phyloP scores from a whole-genome alignment of 345 rosid genomes.

The Salix arbutifolia region DNA sequence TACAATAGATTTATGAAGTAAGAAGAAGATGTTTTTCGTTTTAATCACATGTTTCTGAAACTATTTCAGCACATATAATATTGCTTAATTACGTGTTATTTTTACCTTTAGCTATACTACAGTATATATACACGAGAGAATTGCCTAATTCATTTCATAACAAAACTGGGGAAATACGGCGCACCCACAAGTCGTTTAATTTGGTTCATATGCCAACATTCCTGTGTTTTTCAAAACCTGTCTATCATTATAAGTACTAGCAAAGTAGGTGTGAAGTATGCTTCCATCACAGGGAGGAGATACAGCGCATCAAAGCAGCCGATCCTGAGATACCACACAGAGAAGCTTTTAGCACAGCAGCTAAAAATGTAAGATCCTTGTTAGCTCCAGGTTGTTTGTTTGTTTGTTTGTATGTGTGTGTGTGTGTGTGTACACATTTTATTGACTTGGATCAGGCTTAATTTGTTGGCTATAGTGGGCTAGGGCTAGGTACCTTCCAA shows the following conservation, averaged over 20 bases:
- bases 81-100: neutral
- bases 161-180: neutral
- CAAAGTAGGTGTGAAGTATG: neutral
- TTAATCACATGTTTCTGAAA: neutral
- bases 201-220: no score
- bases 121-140: neutral
- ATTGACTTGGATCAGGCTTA: no score
- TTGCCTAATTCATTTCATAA: neutral
- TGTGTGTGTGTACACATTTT: no score
- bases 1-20: slow-evolving; percentile 98
- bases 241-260: neutral
- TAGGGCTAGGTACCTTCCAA: slow-evolving; percentile 92
- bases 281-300: slow-evolving; percentile 66
- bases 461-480: slow-evolving; percentile 61
- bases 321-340: slow-evolving; percentile 96
- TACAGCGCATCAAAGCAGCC: slow-evolving; percentile 90
- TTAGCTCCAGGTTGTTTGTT: no score
- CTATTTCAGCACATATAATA: neutral
- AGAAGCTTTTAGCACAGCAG: slow-evolving; percentile 95
- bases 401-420: no score
- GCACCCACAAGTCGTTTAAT: neutral
- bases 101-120: neutral
- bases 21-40: neutral
- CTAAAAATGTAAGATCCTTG: slow-evolving; percentile 65
- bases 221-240: neutral